Conservation (phyloP, 1,284 basidiomycete species). For the Tilletiopsis washingtonensis region DNA sequence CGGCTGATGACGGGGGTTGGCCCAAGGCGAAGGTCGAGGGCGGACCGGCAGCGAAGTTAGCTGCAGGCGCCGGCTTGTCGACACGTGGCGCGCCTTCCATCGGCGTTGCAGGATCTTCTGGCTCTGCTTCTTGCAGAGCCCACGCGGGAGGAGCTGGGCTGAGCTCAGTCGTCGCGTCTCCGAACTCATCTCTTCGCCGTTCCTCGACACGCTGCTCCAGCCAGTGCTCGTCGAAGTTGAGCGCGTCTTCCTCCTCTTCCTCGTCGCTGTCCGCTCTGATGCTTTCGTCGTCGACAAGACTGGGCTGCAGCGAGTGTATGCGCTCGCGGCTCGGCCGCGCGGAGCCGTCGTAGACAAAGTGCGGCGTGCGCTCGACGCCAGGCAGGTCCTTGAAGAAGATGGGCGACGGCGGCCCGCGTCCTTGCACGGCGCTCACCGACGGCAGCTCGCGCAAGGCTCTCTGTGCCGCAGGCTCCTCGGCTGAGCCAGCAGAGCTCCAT, state of each 20-base stretch:
- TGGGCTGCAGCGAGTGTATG: conserved; percentile 3
- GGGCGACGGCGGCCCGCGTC: too few species aligned
- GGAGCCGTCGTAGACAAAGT: neutral
- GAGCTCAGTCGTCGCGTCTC: neutral
- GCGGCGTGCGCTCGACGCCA: neutral
- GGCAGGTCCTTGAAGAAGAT: neutral
- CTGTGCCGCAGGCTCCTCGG: too few species aligned
- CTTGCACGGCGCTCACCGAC: too few species aligned
- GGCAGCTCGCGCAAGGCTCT: too few species aligned
- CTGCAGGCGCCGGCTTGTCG: neutral
- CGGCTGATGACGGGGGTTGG: neutral
- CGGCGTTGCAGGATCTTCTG: neutral
- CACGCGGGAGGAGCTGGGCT: neutral
- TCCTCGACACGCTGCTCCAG: neutral
- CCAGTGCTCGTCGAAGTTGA: neutral
- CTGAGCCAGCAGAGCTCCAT: too few species aligned
- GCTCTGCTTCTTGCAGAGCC: neutral
- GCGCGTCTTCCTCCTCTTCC: neutral
- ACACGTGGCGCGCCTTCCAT: neutral
- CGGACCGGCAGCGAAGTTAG: too few species aligned
- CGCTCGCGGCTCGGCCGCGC: neutral
- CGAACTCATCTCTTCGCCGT: neutral
- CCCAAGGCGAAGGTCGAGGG: neutral
- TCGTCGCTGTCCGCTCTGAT: neutral
- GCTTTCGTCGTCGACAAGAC: conserved; percentile 6